Conservation (phyloP, 2,329 filamentous ascomycete genomes). For the Ophiocordyceps sinensis region DNA sequence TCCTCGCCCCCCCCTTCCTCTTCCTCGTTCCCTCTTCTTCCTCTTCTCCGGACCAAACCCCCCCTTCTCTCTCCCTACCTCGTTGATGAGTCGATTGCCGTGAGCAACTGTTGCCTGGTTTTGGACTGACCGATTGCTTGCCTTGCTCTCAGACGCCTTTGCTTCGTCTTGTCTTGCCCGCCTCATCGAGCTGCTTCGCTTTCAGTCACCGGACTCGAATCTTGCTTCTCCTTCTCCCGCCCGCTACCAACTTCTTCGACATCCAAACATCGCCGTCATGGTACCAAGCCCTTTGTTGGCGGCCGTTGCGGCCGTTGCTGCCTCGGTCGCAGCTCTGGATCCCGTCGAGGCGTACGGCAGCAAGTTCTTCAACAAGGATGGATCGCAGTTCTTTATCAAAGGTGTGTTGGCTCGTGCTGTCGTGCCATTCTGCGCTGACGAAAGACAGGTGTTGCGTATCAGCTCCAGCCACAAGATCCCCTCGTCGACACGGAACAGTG, state of each 20-base stretch:
- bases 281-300: constrained; percentile 10
- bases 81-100: too few relatives aligned
- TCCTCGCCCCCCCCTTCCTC: background rate
- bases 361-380: constrained; percentile 76
- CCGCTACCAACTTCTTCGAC: background rate
- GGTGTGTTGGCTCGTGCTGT: constrained; percentile 28
- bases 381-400: constrained; percentile 73
- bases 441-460: constrained; percentile 57
- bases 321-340: constrained; percentile 25
- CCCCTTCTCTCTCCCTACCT: too few relatives aligned
- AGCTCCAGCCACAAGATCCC: constrained; percentile 52
- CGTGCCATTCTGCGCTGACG: background rate
- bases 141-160: too few relatives aligned
- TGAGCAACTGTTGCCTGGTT: too few relatives aligned
- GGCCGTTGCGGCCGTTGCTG: constrained; percentile 18
- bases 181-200: background rate
- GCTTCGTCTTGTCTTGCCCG: background rate
- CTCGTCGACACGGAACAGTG: constrained; percentile 65
- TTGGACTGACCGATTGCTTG: too few relatives aligned
- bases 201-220: background rate
- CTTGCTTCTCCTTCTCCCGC: background rate
- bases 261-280: background rate
- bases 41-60: background rate
- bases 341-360: constrained; percentile 47
- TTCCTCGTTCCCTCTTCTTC: background rate